These are phyloP conservation scores for Atkinsonella texensis DNA, from an alignment of 2,329 filamentous ascomycete species.

Conservation along the genomic window DNA sequence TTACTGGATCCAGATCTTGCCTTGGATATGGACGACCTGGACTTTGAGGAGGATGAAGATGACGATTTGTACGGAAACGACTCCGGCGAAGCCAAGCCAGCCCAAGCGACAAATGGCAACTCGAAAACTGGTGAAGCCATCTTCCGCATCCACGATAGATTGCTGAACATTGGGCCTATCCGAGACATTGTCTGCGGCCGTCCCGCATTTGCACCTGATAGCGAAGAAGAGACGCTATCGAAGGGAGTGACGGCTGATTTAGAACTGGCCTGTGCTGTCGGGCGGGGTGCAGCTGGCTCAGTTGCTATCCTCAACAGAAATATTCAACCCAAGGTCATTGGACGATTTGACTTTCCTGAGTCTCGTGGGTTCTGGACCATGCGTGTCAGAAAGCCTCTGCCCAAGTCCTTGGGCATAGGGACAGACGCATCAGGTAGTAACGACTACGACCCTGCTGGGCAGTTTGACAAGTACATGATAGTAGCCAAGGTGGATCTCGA, in stretches of 20 bases:
- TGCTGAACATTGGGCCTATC: conserved; percentile 71
- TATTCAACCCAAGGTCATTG: conserved; percentile 61
- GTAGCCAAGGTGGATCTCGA: conserved; percentile 59
- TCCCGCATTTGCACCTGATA: conserved; percentile 29
- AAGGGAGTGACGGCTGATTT: conserved; percentile 41
- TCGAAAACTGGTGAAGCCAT: conserved; percentile 50
- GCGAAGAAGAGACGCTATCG: conserved; percentile 30
- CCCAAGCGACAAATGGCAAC: conserved; percentile 25
- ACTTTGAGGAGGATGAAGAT: conserved; percentile 49
- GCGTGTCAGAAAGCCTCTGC: conserved; percentile 52
- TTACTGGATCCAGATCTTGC: conserved; percentile 41
- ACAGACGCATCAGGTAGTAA: conserved; percentile 35
- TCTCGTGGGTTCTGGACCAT: conserved; percentile 75
- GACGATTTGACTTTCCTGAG: conserved; percentile 59
- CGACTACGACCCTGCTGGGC: conserved; percentile 47
- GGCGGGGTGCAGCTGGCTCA: conserved; percentile 53
- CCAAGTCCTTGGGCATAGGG: conserved; percentile 38
- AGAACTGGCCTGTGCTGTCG: conserved; percentile 49
- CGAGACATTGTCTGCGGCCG: conserved; percentile 61
- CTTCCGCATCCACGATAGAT: conserved; percentile 65
- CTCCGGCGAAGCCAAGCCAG: conserved; percentile 48
- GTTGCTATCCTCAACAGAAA: conserved; percentile 68
- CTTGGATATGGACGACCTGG: conserved; percentile 39
- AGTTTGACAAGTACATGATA: conserved; percentile 72
- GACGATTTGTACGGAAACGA: conserved; percentile 50